Conservation (phyloP, 2,329 filamentous ascomycete genomes). For the Trichoderma polysporum region DNA sequence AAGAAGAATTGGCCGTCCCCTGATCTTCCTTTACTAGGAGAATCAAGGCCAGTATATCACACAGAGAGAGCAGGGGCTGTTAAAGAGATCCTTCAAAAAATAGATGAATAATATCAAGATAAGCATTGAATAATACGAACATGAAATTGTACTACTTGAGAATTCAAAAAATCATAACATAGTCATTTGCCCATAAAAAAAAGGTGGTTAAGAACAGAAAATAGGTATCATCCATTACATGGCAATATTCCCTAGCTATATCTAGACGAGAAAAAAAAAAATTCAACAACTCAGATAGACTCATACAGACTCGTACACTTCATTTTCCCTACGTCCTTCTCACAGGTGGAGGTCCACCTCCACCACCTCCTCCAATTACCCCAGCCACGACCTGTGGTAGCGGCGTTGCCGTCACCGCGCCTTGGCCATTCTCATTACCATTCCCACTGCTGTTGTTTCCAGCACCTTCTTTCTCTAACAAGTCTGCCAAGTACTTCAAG, state of each 20-base stretch:
- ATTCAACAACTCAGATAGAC: background rate
- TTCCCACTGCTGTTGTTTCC: slow-evolving; percentile 19
- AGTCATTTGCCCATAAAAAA: background rate
- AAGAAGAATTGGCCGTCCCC: background rate
- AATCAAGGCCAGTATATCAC: background rate
- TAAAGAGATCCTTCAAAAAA: background rate
- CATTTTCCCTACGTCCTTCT: background rate
- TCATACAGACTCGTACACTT: slow-evolving; percentile 13
- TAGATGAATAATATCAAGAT: background rate
- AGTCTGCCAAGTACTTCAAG: slow-evolving; percentile 53
- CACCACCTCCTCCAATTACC: background rate
- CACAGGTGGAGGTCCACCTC: background rate
- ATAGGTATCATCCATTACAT: slow-evolving; percentile 20
- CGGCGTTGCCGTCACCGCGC: background rate
- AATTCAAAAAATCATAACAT: background rate
- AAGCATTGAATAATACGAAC: background rate
- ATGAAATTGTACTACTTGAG: background rate
- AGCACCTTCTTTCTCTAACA: slow-evolving; percentile 52
- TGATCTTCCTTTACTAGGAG: background rate
- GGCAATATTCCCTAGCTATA: slow-evolving; percentile 3
- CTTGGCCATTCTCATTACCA: background rate
- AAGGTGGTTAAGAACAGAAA: background rate
- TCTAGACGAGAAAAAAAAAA: background rate
- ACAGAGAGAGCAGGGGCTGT: background rate
- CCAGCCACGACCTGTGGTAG: slow-evolving; percentile 6